Conservation (phyloP, 768 basidiomycete species). For the Tephrocybe sp. region DNA sequence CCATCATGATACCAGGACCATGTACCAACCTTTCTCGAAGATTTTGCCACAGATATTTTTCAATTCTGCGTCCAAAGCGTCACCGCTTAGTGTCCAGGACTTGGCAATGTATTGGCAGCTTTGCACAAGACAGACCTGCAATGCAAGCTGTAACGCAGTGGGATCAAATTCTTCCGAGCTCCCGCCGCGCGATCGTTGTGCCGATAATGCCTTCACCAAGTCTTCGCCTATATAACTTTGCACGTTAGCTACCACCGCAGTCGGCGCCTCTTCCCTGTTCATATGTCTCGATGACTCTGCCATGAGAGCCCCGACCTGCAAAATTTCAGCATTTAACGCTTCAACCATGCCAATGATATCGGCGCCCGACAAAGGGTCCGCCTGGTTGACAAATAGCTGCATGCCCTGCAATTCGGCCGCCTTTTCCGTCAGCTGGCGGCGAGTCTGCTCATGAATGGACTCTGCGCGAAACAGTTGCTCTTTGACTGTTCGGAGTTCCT, state of each 20-base stretch:
- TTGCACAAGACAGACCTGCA: constrained; percentile 18
- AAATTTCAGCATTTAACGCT: constrained; percentile 46
- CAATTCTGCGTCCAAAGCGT: not conserved
- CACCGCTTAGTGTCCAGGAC: constrained; percentile 15
- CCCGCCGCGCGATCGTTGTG: not conserved
- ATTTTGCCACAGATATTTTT: constrained; percentile 13
- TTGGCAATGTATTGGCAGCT: constrained; percentile 8
- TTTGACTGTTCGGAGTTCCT: constrained; percentile 6
- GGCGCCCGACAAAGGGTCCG: constrained; percentile 19
- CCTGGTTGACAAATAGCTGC: constrained; percentile 15
- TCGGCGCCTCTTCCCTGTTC: not conserved
- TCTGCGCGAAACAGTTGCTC: constrained; percentile 12
- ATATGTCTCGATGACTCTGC: constrained; percentile 30
- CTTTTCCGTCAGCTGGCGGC: constrained; percentile 9
- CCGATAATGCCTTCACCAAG: constrained; percentile 9
- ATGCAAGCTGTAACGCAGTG: constrained; percentile 18
- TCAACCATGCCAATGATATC: constrained; percentile 31
- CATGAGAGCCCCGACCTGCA: constrained; percentile 45
- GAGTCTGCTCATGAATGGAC: constrained; percentile 7
- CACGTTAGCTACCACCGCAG: not conserved
- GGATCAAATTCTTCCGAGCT: constrained; percentile 8
- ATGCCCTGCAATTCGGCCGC: constrained; percentile 17
- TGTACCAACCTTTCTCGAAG: constrained; percentile 10
- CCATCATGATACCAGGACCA: no score
- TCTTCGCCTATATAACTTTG: constrained; percentile 7